These are phyloP conservation scores for Chrysosphaeria jannelii DNA, from an alignment of 2,329 filamentous ascomycete species.

Conservation along the genomic window DNA sequence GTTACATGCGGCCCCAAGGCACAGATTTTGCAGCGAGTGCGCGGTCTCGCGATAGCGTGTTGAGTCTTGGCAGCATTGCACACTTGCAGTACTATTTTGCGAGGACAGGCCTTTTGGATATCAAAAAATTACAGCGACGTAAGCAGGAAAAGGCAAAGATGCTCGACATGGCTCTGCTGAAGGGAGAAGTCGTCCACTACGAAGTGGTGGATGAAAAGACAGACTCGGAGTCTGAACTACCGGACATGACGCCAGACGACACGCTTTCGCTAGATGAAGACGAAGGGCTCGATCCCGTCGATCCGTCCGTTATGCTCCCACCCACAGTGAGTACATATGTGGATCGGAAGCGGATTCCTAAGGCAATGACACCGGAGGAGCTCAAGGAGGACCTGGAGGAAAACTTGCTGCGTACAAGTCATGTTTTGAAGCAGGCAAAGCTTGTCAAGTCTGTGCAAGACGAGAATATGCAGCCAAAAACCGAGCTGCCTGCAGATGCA, in stretches of 20 bases:
- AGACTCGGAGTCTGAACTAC: constrained; percentile 2
- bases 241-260: constrained; percentile 26
- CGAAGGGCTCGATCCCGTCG: constrained; percentile 24
- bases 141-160: constrained; percentile 21
- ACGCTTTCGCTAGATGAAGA: constrained; percentile 11
- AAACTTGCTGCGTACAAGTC: constrained; percentile 36
- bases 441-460: constrained; percentile 8
- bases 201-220: too few relatives aligned
- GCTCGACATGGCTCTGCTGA: constrained; percentile 25
- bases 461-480: constrained; percentile 2
- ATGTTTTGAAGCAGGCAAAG: constrained; percentile 30
- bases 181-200: too few relatives aligned
- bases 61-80: constrained; percentile 86
- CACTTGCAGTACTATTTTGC: constrained; percentile 98
- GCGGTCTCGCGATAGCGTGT: constrained; percentile 69
- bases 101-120: constrained; percentile 70
- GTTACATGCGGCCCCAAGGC: constrained; percentile 65
- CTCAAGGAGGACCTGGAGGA: constrained; percentile 38
- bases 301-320: constrained; percentile 59
- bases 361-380: constrained; percentile 54
- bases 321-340: constrained; percentile 93
- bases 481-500: constrained; percentile 1
- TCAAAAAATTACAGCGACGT: constrained; percentile 51
- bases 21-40: constrained; percentile 80
- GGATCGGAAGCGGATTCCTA: constrained; percentile 51